Evolutionary conservation across 2,329 filamentous ascomycete genomes (phyloP).

Genomic region (Phoma sp.): DNA sequence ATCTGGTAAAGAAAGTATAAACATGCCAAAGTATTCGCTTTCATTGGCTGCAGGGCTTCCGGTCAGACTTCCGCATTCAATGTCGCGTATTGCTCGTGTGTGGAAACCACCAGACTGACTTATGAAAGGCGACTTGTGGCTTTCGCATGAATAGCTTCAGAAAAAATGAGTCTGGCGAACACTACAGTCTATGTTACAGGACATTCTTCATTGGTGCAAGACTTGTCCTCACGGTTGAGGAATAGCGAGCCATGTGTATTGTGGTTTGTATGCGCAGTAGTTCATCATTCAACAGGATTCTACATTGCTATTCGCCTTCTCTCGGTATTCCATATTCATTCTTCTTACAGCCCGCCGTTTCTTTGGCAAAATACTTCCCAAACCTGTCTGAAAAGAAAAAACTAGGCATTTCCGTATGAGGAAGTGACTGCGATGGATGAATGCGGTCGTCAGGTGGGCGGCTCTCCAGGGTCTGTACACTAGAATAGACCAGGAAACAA

Average conservation of each 20-base stretch:
- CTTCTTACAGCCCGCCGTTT: neutral
- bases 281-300: no score
- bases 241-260: no score
- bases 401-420: slow-evolving; percentile 2
- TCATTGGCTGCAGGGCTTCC: neutral
- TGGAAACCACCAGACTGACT: neutral
- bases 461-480: neutral
- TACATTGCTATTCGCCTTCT: no score
- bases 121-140: neutral
- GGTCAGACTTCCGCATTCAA: slow-evolving; percentile 2
- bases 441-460: neutral
- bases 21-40: neutral
- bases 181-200: no score
- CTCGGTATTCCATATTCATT: neutral
- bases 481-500: neutral
- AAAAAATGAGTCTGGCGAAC: no score
- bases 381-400: neutral
- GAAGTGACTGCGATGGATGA: slow-evolving; percentile 7
- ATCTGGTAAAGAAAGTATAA: no score
- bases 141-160: neutral
- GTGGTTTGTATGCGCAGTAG: no score
- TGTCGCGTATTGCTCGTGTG: neutral
- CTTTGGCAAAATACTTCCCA: no score
- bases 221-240: no score
- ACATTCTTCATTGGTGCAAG: no score